Base-by-base conservation (phyloP, 2,329 filamentous ascomycete genomes). In the Cordyceps farinosa region DNA sequence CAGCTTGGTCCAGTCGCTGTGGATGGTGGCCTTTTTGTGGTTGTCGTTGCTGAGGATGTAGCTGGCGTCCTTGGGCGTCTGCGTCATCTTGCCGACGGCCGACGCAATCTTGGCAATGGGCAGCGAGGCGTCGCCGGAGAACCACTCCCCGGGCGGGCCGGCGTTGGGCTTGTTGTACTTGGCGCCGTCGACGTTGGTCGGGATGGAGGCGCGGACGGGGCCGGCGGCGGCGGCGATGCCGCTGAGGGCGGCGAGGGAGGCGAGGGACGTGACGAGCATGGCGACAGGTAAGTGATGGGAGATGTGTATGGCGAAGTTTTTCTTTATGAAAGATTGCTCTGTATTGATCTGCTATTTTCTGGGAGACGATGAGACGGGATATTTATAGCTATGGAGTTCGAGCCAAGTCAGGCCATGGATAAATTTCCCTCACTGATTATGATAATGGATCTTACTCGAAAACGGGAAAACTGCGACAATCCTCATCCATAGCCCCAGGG, bases 141-240 rank as follows among this genome's bases (percentile, higher is more conserved):
- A 58, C 55, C 55, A 58, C 2, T 11, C 55, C 3, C 40, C 55
- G 11, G 55, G 29, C 2, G 55, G 55, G 6, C 55, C 55, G 11
- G 40, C 55, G n/a, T 45, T 27, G 40, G 55, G 55, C 42, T 58
- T 58, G 55, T 58, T 58, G 44, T 58, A 58, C 32, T 58, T 58
- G 40, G 55, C 22, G 17, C 55, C 55, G 29, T 58, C 55, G 13
- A 58, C 55, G 29, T 58, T 58, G 11, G 55, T 58, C 4, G 55
- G 55, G 29, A 58, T 36, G 11, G 40, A 40, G 9, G n/a, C 55
- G 5, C 55, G 13, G 29, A 58, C 30, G 29, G 44, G 55, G 17
- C 55, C 40, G 15, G 55, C 55, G 22, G 55, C 55, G 40, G 29
- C 29, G 29, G 40, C 55, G 4, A 58, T 13, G 55, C 40, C 40